A percentile compares a stretch with the other conserved stretches of the same genome.
Conservation (phyloP, 148 eudicot genomes). For the Mesembryanthemum crystallinum region DNA sequence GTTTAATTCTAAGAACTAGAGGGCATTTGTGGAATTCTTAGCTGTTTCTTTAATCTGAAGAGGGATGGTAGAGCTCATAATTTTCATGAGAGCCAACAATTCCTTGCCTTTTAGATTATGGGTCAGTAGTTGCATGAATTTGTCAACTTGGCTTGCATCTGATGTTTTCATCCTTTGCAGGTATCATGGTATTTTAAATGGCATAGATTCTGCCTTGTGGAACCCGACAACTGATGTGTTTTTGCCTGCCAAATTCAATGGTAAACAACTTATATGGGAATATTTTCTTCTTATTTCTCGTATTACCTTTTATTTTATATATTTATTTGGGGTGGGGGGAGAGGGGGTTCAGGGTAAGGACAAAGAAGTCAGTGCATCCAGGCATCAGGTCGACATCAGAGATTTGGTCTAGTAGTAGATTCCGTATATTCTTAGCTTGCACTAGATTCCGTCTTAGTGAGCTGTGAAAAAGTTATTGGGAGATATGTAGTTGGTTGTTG, state of each 20-base stretch:
- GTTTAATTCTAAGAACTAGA: neutral
- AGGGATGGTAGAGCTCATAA: neutral
- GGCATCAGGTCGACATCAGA: neutral
- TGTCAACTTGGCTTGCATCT: neutral
- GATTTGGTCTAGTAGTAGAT: neutral
- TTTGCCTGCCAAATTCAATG: constrained; percentile 67
- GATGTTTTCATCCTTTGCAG: constrained; percentile 33
- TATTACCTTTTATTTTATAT: neutral
- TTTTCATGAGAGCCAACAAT: neutral
- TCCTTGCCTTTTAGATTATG: neutral
- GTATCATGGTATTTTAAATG: constrained; percentile 76
- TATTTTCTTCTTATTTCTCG: neutral
- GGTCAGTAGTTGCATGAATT: neutral
- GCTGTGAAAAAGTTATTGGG: neutral
- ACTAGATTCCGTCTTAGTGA: neutral
- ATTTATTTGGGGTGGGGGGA: neutral
- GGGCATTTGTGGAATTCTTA: neutral
- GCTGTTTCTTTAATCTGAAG: neutral
- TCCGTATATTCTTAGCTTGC: neutral
- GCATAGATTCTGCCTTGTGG: constrained; percentile 75
- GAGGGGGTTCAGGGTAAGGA: neutral
- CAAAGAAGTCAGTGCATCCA: neutral
- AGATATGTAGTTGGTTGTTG: neutral
- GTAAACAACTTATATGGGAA: constrained; percentile 33
- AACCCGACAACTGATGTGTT: constrained; percentile 64